Evolutionary conservation across 257 asterid genomes (phyloP), one percentile per base, ranked within the genome.

Genomic region (Phtheirospermum japonicum): DNA sequence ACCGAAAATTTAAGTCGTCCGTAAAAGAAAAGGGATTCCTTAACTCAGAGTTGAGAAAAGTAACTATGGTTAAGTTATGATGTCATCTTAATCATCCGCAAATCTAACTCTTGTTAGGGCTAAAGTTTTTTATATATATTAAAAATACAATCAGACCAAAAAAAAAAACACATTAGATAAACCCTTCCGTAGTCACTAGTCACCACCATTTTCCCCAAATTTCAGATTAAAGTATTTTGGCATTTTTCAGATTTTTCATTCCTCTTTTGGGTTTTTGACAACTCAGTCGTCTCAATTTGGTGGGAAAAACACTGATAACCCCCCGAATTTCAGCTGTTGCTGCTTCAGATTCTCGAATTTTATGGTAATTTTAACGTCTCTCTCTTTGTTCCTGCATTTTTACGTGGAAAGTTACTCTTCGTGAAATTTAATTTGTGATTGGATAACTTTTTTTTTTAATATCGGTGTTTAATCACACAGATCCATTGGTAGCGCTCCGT

Each of bases 261-360:
- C 48, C 67, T 66, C 56, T n/a, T n/a, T n/a, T 72, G 69, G 76
- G 79, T 67, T 53, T 69, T 80, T 71, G 68, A 65, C 80, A 45
- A 71, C 70, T 34, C 71, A n/a, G n/a, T 61, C 46, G 57, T 75
- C 74, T 69, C 28, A n/a, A n/a, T n/a, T n/a, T n/a, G n/a, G n/a
- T 1, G 28, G 28, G n/a, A n/a, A 23, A 23, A 23, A 1, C 28
- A 23, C 28, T 23, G 28, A 23, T 23, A 23, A 23, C 1, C 28
- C 28, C 72, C 49, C n/a, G n/a, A n/a, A n/a, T n/a, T n/a, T n/a
- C n/a, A n/a, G n/a, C n/a, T n/a, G n/a, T n/a, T n/a, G n/a, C n/a
- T 48, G 75, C 58, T 77, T 79, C 75, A 59, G 68, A 20, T 69
- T 43, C 73, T 34, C 70, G n/a, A 28, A 31, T 9, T n/a, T n/a